A percentile compares a stretch with the other conserved stretches of the same genome.
phyloP scores from a whole-genome alignment of 1,139 yeast species.

The Debaryomycetaceae sp. region DNA sequence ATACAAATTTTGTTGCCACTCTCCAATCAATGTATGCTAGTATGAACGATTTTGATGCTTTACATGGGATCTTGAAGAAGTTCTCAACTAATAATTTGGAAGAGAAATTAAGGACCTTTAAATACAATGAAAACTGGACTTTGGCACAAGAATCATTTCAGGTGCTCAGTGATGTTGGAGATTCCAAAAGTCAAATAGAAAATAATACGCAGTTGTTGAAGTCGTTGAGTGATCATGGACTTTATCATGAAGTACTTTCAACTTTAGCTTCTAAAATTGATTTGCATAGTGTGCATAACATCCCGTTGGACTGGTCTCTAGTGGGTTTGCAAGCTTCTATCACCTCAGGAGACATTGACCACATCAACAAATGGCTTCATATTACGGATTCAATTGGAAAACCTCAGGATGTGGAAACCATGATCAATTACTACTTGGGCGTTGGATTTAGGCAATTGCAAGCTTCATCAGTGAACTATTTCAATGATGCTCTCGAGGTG shows the following conservation, averaged over 20 bases:
- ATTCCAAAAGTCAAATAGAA: conserved; percentile 24
- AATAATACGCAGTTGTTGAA: conserved; percentile 34
- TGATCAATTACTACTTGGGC: conserved; percentile 67
- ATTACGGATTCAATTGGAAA: conserved; percentile 32
- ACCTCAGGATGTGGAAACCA: conserved; percentile 48
- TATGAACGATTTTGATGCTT: conserved; percentile 84
- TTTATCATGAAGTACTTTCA: conserved; percentile 39
- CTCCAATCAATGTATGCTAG: conserved; percentile 80
- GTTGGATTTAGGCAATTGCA: conserved; percentile 40
- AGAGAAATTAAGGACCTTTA: conserved; percentile 75
- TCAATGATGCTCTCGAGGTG: conserved; percentile 36
- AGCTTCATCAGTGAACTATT: conserved; percentile 33
- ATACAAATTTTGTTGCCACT: conserved; percentile 45
- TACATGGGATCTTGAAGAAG: conserved; percentile 78
- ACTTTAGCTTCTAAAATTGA: conserved; percentile 28
- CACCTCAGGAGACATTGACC: conserved; percentile 52
- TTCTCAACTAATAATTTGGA: conserved; percentile 67
- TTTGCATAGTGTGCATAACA: conserved; percentile 17
- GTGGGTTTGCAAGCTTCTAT: conserved; percentile 77
- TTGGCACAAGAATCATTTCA: conserved; percentile 85
- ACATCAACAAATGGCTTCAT: conserved; percentile 55
- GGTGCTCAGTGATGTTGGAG: conserved; percentile 50
- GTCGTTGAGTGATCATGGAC: conserved; percentile 40
- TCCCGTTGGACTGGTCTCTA: conserved; percentile 54
- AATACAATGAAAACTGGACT: conserved; percentile 83